These are phyloP conservation scores for Coleophoma eucalyptorum DNA, from an alignment of 2,329 filamentous ascomycete genomes.

Conservation along the genomic window DNA sequence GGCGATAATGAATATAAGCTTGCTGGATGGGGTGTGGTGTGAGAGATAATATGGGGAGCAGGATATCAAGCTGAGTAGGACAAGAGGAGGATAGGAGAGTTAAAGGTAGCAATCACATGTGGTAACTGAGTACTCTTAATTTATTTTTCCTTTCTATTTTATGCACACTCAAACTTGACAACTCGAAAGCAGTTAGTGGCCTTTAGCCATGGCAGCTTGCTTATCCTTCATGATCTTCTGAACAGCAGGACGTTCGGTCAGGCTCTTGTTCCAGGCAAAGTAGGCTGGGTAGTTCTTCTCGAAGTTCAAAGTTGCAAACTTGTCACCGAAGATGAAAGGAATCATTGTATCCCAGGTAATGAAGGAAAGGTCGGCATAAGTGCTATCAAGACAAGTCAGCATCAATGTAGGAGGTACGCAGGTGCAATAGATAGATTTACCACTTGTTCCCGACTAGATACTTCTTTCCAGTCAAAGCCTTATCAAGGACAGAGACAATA, in stretches of 20 bases:
- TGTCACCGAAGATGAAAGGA: slow-evolving; percentile 1
- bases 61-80: too few species aligned
- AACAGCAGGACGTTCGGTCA: slow-evolving; percentile 9
- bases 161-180: too few species aligned
- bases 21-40: too few species aligned
- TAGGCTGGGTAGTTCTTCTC: slow-evolving; percentile 9
- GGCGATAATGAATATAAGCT: too few species aligned
- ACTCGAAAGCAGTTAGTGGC: background rate
- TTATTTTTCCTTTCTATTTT: too few species aligned
- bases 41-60: too few species aligned
- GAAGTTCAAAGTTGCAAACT: background rate
- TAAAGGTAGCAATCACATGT: too few species aligned
- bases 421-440: background rate
- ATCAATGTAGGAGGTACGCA: background rate
- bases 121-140: too few species aligned
- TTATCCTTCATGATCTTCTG: slow-evolving; percentile 12
- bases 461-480: slow-evolving; percentile 27
- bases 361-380: slow-evolving; percentile 34
- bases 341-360: slow-evolving; percentile 21
- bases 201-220: background rate
- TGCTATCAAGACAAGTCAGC: slow-evolving; percentile 6
- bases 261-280: slow-evolving; percentile 4
- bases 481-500: slow-evolving; percentile 37
- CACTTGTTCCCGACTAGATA: slow-evolving; percentile 32
- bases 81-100: too few species aligned